A percentile compares a stretch with the other conserved stretches of the same genome.
These are phyloP conservation scores for Lodderomyces parapsilosis DNA, from an alignment of 1,139 yeast species.

Conservation along the genomic window DNA sequence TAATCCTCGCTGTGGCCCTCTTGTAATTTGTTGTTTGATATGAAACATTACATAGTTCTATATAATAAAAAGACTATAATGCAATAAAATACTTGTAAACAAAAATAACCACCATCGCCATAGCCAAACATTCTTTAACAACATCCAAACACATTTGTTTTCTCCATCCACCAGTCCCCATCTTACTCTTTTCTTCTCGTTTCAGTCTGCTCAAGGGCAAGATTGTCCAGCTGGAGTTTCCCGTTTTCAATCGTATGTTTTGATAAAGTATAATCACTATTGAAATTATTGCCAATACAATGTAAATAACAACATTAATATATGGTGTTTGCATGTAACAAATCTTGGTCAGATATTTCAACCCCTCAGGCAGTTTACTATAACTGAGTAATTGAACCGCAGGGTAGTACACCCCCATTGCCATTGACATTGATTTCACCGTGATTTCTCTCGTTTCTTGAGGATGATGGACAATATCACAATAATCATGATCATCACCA, in stretches of 20 bases:
- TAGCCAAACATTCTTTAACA: neutral
- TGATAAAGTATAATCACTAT: constrained; percentile 29
- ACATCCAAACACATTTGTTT: constrained; percentile 3
- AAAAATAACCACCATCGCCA: constrained; percentile 1
- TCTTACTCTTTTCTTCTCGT: constrained; percentile 1
- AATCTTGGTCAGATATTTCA: constrained; percentile 36
- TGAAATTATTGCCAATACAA: constrained; percentile 34
- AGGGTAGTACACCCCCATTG: constrained; percentile 56
- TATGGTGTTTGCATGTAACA: constrained; percentile 55
- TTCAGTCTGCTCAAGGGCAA: constrained; percentile 4
- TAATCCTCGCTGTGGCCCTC: neutral
- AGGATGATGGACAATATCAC: constrained; percentile 48
- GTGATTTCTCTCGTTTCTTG: constrained; percentile 40
- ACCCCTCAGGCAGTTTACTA: constrained; percentile 17
- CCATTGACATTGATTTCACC: constrained; percentile 58
- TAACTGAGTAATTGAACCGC: constrained; percentile 52
- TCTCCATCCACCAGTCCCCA: constrained; percentile 2
- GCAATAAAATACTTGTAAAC: constrained; percentile 3
- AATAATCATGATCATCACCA: constrained; percentile 94
- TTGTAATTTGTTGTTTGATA: neutral
- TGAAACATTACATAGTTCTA: neutral
- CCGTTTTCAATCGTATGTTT: constrained; percentile 24
- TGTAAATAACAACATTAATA: constrained; percentile 39
- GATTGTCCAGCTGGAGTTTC: neutral
- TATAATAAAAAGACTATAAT: neutral